A percentile compares a stretch with the other conserved stretches of the same genome.
These are phyloP conservation scores for Arabidopsis suecica DNA, from an alignment of 345 rosid species.

Conservation along the genomic window DNA sequence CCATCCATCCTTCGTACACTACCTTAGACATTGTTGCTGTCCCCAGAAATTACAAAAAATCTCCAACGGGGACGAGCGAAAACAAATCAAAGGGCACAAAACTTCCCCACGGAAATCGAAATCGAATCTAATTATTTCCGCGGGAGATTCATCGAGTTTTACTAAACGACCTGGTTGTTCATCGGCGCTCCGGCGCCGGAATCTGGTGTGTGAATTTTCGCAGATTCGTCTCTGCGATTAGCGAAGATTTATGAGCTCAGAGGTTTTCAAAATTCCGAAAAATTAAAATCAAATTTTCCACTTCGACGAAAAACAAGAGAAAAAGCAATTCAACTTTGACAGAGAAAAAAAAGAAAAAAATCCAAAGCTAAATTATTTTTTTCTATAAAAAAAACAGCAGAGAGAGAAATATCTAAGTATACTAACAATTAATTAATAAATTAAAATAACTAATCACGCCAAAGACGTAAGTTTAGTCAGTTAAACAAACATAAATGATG, in stretches of 20 bases:
- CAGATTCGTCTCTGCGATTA: not conserved
- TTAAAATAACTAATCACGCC: conserved; percentile 34
- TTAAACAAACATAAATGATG: conserved; percentile 26
- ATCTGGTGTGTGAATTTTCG: conserved; percentile 21
- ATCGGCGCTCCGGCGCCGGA: conserved; percentile 46
- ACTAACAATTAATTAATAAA: not conserved
- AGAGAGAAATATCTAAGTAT: conserved; percentile 8
- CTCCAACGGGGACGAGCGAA: not conserved
- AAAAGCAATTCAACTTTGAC: conserved; percentile 40
- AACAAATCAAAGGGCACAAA: conserved; percentile 7
- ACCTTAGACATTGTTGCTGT: conserved; percentile 67
- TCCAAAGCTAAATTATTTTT: not conserved
- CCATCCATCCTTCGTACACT: conserved; percentile 99
- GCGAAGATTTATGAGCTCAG: conserved; percentile 37
- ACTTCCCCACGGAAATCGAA: conserved; percentile 23
- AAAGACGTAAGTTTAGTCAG: conserved; percentile 35
- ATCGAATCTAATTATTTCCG: conserved; percentile 31
- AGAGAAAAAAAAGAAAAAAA: not conserved
- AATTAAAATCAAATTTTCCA: not conserved
- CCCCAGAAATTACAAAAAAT: not conserved
- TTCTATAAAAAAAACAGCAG: not conserved
- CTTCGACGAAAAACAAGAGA: conserved; percentile 25
- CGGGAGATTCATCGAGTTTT: conserved; percentile 25
- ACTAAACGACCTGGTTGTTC: conserved; percentile 32
- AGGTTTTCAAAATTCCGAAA: conserved; percentile 15